phyloP scores from a whole-genome alignment of 305 asterid species.

The Solanum hybrid region DNA sequence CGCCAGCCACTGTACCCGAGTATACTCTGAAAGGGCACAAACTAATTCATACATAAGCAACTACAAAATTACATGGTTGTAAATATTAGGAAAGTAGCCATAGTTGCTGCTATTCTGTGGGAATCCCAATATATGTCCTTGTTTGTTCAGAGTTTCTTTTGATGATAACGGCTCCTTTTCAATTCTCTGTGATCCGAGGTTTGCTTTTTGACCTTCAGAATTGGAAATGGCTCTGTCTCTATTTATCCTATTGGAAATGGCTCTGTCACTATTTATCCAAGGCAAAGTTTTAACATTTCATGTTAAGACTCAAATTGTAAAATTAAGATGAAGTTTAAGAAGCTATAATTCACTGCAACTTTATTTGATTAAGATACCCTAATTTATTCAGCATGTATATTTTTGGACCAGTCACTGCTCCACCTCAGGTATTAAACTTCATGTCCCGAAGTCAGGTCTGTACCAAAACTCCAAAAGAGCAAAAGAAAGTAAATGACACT shows the following conservation, averaged over 20 bases:
- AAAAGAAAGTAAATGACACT: background rate
- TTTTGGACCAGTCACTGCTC: background rate
- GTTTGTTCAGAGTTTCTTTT: background rate
- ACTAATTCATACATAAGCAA: constrained; percentile 5
- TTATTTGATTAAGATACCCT: background rate
- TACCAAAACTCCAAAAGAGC: background rate
- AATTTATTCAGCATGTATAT: background rate
- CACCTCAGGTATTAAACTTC: background rate
- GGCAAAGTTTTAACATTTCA: background rate
- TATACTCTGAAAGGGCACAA: constrained; percentile 45
- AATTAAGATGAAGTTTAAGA: background rate
- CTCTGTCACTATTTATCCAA: background rate
- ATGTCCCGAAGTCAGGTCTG: background rate
- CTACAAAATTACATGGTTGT: background rate
- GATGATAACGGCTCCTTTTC: background rate
- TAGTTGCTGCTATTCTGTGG: background rate
- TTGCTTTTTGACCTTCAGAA: background rate
- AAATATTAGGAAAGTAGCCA: background rate
- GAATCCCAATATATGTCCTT: background rate
- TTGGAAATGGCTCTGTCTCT: too few relatives aligned
- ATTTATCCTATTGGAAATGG: background rate
- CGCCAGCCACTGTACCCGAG: constrained; percentile 96
- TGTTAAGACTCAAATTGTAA: background rate
- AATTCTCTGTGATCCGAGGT: background rate
- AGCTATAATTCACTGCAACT: background rate